These are phyloP conservation scores for Hippophae tibetana DNA, from an alignment of 306 rosid genomes.

Conservation along the genomic window DNA sequence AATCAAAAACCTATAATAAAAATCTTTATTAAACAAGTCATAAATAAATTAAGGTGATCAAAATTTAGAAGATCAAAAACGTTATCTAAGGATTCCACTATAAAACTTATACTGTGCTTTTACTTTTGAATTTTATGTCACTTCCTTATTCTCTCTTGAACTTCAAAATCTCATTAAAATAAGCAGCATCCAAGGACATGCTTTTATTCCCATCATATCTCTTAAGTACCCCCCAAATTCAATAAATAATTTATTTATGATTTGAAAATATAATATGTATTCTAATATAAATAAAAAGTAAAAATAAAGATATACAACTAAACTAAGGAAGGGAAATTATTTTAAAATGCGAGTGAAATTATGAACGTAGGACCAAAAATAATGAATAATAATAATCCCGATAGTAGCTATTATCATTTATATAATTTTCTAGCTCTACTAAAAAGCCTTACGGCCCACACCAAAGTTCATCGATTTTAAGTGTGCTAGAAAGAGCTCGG, in stretches of 20 bases:
- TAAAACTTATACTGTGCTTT: no score
- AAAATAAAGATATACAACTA: background rate
- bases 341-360: constrained; percentile 26
- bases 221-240: constrained; percentile 28
- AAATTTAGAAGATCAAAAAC: no score
- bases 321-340: background rate
- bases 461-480: constrained; percentile 16
- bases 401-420: constrained; percentile 8
- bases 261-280: background rate
- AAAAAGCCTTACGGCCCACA: constrained; percentile 9
- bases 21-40: no score
- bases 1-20: no score
- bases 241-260: background rate
- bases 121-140: background rate
- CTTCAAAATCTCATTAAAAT: constrained; percentile 32
- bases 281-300: background rate
- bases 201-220: constrained; percentile 7
- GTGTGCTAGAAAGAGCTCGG: constrained; percentile 9
- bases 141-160: constrained; percentile 2
- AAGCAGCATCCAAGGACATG: constrained; percentile 52
- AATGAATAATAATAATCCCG: constrained; percentile 15
- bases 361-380: constrained; percentile 40
- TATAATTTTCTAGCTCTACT: constrained; percentile 22
- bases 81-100: no score
- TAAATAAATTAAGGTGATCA: no score